Base-by-base conservation (phyloP, 768 basidiomycete genomes). In the Sporobolomyces phaffii region DNA sequence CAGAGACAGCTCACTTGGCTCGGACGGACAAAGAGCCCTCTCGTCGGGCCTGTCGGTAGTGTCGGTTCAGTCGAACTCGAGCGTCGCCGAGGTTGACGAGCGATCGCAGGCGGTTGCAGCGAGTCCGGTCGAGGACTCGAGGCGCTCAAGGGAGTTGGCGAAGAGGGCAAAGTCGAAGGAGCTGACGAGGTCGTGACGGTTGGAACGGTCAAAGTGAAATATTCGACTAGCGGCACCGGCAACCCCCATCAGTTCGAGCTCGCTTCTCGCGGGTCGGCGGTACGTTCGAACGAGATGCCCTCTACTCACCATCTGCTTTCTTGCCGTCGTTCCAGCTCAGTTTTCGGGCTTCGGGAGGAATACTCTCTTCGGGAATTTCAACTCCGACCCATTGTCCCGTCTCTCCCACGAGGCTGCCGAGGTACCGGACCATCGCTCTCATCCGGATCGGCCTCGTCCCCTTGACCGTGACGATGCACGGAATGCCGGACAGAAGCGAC, bases 361-460 rank as follows among this genome's bases (percentile, higher is more conserved):
- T 67, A 18, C 43, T 36, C 2, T 36, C 38, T 53, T 63, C 69
- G 20, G 26, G 13, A 18, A 65, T 62, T 47, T 93, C 91, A 20
- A 93, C 88, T 18, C 91, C 91, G 10, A 92, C 88, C 91, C 91
- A 93, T 0, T 88, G 85, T 1, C 91, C 91, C 7, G 75, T 72
- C 76, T 91, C 88, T 41, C 90, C 91, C 53, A 84, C 82, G 2
- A 93, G 88, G 24, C n/a, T 24, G 1, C 70, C 91, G 57, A 93
- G 90, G 75, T 93, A 92, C 7, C 90, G 80, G 26, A 90, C 91
- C 73, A 85, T 87, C 1, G 91, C 91, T 54, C 87, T 86, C 82
- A 92, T 90, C 13, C 89, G 83, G 68, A 87, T 86, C 41, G 87
- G 83, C 75, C 89, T 88, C 45, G 86, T 60, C 1, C 62, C 48